Evolutionary conservation across 371 early-diverging fungal genomes (phyloP).

Genomic region (Circinella minor): DNA sequence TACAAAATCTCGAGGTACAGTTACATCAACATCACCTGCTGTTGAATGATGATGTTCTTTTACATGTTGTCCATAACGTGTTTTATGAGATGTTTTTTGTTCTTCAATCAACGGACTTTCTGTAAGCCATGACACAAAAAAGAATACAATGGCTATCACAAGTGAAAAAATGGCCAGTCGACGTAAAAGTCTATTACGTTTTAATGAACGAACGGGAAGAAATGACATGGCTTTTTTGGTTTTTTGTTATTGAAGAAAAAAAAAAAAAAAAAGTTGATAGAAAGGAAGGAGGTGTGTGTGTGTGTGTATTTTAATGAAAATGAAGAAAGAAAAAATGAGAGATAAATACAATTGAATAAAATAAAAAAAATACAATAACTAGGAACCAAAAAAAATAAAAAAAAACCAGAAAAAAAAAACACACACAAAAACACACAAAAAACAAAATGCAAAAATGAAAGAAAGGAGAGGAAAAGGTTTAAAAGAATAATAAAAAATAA

Average conservation of each 20-base stretch:
- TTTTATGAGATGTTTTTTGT: neutral
- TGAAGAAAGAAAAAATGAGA: no score
- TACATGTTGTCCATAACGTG: conserved; percentile 5
- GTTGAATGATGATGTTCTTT: neutral
- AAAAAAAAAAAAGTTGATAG: neutral
- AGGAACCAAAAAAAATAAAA: neutral
- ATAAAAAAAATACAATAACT: neutral
- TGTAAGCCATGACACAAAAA: conserved; percentile 10
- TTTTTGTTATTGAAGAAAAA: no score
- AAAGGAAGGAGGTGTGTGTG: conserved; percentile 2
- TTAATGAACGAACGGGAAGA: conserved; percentile 20
- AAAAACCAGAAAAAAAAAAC: neutral
- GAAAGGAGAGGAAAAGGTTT: no score
- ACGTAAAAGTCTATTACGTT: conserved; percentile 22
- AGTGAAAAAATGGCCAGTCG: conserved; percentile 15
- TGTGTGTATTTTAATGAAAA: neutral
- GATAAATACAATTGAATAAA: conserved; percentile 7
- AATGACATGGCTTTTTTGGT: conserved; percentile 15
- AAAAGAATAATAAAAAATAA: neutral
- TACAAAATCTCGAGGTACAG: conserved; percentile 19
- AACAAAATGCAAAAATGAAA: conserved; percentile 4
- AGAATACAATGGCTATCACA: conserved; percentile 1
- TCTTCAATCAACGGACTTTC: neutral
- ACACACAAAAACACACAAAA: neutral
- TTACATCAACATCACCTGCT: conserved; percentile 12